Evolutionary conservation across 2,329 filamentous ascomycete species (phyloP).

Genomic region (Exophiala xenobiotica): DNA sequence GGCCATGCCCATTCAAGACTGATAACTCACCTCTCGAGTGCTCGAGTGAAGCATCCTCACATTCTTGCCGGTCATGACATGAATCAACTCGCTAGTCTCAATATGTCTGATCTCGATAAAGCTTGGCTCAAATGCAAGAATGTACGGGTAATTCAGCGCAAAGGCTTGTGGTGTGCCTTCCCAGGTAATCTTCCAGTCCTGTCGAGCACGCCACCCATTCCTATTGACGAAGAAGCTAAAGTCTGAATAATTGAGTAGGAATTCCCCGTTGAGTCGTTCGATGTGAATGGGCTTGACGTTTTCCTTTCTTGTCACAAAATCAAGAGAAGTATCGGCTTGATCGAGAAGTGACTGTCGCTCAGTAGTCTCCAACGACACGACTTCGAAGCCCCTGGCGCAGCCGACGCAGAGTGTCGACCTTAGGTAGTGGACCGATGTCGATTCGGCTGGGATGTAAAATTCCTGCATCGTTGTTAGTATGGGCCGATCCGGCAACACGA

Average conservation of each 20-base stretch:
- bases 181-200: slow-evolving; percentile 97
- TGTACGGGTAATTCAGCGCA: slow-evolving; percentile 93
- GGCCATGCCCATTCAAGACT: neutral
- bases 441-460: slow-evolving; percentile 97
- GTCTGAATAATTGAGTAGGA: slow-evolving; percentile 95
- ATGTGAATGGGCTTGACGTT: slow-evolving; percentile 95
- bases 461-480: slow-evolving; percentile 55
- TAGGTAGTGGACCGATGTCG: slow-evolving; percentile 96
- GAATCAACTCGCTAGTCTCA: slow-evolving; percentile 84
- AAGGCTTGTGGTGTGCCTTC: slow-evolving; percentile 91
- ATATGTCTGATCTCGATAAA: slow-evolving; percentile 97
- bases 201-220: slow-evolving; percentile 93
- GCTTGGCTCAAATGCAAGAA: slow-evolving; percentile 92
- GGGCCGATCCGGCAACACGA: neutral
- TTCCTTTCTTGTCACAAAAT: slow-evolving; percentile 93
- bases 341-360: slow-evolving; percentile 96
- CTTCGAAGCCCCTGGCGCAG: slow-evolving; percentile 92
- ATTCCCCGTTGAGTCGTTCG: slow-evolving; percentile 93
- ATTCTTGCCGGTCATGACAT: slow-evolving; percentile 94
- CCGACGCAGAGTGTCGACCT: slow-evolving; percentile 96
- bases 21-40: slow-evolving; percentile 78
- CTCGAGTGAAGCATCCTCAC: slow-evolving; percentile 97
- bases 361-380: slow-evolving; percentile 93
- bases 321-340: slow-evolving; percentile 94
- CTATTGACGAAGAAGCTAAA: slow-evolving; percentile 99